Percentiles rank a stretch among this genome's conserved stretches.
phyloP scores from a whole-genome alignment of 305 asterid species.

The Galium porrigens region DNA sequence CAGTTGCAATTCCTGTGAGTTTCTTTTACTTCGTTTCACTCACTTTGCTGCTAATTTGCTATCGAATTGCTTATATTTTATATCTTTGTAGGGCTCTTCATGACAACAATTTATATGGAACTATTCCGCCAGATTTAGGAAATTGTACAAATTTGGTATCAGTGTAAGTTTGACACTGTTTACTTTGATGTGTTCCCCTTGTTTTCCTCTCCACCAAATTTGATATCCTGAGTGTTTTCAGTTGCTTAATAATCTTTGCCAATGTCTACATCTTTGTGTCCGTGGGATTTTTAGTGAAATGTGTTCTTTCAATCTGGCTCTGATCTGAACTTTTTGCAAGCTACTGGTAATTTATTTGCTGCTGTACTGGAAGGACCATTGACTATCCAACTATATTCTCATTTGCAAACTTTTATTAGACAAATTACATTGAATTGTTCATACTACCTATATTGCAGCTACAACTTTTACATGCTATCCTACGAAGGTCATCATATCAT shows the following conservation, averaged over 20 bases:
- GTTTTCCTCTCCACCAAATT: neutral
- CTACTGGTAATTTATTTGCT: neutral
- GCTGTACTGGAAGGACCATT: neutral
- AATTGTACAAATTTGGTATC: conserved; percentile 75
- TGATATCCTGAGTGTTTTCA: neutral
- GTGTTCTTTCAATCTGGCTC: neutral
- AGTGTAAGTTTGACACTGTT: conserved; percentile 44
- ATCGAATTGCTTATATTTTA: conserved; percentile 12
- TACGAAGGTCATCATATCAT: neutral
- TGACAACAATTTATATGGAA: conserved; percentile 72
- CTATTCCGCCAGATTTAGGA: conserved; percentile 78
- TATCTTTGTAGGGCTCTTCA: conserved; percentile 65
- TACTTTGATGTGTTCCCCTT: conserved; percentile 8
- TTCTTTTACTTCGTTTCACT: conserved; percentile 17
- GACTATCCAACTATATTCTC: neutral
- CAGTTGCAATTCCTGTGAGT: conserved; percentile 69
- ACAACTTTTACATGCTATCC: neutral
- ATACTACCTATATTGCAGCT: neutral
- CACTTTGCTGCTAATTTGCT: conserved; percentile 1
- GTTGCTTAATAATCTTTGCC: neutral
- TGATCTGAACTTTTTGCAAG: neutral
- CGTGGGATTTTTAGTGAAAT: neutral
- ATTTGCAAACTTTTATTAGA: neutral
- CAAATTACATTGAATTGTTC: neutral
- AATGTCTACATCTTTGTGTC: neutral